phyloP scores from a whole-genome alignment of 176 grass and related monocot species.

The Neostapfia colusana region DNA sequence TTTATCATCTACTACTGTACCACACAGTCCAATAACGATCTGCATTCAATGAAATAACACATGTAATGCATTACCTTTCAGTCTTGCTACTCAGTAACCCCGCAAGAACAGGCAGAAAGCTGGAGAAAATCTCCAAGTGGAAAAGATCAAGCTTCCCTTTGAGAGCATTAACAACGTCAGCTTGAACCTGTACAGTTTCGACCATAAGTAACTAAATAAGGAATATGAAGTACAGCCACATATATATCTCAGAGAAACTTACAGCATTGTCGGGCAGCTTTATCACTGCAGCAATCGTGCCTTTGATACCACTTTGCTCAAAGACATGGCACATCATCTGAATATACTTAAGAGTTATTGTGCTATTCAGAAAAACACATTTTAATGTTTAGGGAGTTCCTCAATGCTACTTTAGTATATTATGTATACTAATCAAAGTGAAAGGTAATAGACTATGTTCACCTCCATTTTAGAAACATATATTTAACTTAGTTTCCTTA shows the following conservation, averaged over 20 bases:
- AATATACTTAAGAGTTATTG: conserved; percentile 26
- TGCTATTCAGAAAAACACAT: not conserved
- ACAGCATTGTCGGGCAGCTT: conserved; percentile 86
- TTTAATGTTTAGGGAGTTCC: not conserved
- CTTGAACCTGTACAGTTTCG: conserved; percentile 74
- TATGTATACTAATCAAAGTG: not conserved
- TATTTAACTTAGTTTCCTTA: not conserved
- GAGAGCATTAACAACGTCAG: conserved; percentile 70
- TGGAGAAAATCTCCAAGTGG: conserved; percentile 82
- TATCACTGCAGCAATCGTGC: conserved; percentile 69
- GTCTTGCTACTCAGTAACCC: conserved; percentile 70
- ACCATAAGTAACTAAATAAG: conserved; percentile 37
- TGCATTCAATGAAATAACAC: conserved; percentile 19
- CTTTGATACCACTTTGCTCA: conserved; percentile 78
- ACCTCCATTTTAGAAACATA: not conserved
- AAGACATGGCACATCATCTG: conserved; percentile 92
- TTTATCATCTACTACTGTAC: not conserved
- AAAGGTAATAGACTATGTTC: conserved; percentile 24
- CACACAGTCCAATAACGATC: not conserved
- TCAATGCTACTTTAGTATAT: conserved; percentile 23
- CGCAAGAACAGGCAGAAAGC: conserved; percentile 70
- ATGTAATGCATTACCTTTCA: conserved; percentile 62
- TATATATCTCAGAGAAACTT: conserved; percentile 45
- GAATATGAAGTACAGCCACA: conserved; percentile 23
- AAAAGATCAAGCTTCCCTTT: conserved; percentile 80